Base-by-base conservation (phyloP, 192 early-diverging fungal genomes). In the Entophlyctis luteolus region DNA sequence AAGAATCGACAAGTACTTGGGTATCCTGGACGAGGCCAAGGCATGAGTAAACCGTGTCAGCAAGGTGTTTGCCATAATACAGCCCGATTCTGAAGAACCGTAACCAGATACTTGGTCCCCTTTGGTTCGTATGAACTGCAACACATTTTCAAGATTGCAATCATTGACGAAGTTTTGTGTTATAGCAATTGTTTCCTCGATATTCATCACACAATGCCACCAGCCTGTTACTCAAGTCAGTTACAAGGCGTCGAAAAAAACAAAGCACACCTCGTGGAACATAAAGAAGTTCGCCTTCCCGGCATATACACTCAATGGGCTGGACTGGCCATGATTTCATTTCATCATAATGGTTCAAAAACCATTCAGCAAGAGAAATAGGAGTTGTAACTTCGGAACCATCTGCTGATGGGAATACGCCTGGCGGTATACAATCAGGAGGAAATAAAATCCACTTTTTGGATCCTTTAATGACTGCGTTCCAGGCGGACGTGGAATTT, bases 171-270 rank as follows among this genome's bases (percentile, higher is more conserved):
- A 90, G 71, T 90, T 90, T 66, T 89, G 89, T 8, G 89, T 90
- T 14, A 89, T 58, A 8, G 87, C 89, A 45, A 90, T 87, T 39
- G 77, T 76, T 38, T 82, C 81, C 20, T 85, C 84, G 28, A 90
- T 59, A 53, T 90, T 90, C 55, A 90, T 79, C 48, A 90, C 89
- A 32, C 74, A 77, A 75, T 90, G 89, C 87, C 87, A 90, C 89
- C 89, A 90, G 22, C 77, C 67, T 72, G 29, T 50, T 2, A 48
- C 39, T 18, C 1, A 22, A 1, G 23, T 4, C 28, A 12, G 25
- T 2, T 6, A 35, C 16, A 1, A 55, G 16, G 20, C 0, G 46
- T 18, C 0, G 42, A 27, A 12, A 10, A 33, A 32, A 45, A 16
- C 6, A 12, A 18, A 60, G n/a, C n/a, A 10, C 38, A 74, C 85